Conservation (phyloP, 1,139 yeast genomes). For the Protomyces gravidus region DNA sequence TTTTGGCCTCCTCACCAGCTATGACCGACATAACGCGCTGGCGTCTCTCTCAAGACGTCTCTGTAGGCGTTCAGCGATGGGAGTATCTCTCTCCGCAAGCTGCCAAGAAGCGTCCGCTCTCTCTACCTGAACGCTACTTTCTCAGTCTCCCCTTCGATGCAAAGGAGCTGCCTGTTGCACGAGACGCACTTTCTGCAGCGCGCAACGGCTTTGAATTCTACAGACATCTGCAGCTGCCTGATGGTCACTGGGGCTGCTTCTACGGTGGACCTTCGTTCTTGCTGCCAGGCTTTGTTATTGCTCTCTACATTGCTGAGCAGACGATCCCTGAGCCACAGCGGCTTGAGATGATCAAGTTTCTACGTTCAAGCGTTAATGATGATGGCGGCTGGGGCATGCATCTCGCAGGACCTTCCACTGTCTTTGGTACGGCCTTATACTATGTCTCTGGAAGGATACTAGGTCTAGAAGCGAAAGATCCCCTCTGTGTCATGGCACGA, state of each 20-base stretch:
- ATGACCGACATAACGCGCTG: conserved; percentile 21
- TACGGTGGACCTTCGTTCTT: conserved; percentile 98
- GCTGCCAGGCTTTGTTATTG: conserved; percentile 81
- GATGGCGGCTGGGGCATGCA: conserved; percentile 99
- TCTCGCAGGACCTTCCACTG: conserved; percentile 84
- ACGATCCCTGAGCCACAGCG: conserved; percentile 64
- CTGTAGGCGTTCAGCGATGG: conserved; percentile 24
- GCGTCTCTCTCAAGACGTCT: conserved; percentile 10
- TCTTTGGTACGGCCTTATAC: conserved; percentile 88
- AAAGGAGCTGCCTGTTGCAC: conserved; percentile 30
- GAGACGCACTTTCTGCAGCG: conserved; percentile 59
- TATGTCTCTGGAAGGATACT: conserved; percentile 72
- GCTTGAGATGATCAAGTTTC: conserved; percentile 54
- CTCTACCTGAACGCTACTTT: conserved; percentile 16
- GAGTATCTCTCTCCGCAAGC: conserved; percentile 7
- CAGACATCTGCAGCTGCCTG: conserved; percentile 56
- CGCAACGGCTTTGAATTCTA: conserved; percentile 72
- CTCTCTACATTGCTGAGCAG: conserved; percentile 64
- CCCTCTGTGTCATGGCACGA: conserved; percentile 76
- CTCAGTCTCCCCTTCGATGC: neutral
- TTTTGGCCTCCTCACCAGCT: neutral
- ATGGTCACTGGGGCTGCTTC: conserved; percentile 85
- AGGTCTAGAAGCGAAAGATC: conserved; percentile 70
- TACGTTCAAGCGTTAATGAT: conserved; percentile 79
- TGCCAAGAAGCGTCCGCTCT: conserved; percentile 7